These are phyloP conservation scores for Alternaria angustiovoidea DNA, from an alignment of 2,329 filamentous ascomycete genomes.

Conservation along the genomic window DNA sequence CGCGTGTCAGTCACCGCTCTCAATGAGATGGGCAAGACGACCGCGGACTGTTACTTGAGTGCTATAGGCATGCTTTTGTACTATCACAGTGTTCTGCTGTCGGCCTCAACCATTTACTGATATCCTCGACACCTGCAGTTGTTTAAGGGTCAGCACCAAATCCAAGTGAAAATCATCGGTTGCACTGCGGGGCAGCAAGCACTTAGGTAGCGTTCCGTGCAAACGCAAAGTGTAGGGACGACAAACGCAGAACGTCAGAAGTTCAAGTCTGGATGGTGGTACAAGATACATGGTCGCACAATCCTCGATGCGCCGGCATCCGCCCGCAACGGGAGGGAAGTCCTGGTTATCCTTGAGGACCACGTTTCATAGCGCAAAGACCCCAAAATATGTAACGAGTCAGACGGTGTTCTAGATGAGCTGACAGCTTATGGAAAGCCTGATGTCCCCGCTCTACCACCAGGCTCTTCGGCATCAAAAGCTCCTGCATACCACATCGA, in stretches of 20 bases:
- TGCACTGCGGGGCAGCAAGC: conserved; percentile 2
- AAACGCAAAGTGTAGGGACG: conserved; percentile 4
- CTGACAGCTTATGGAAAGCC: conserved; percentile 17
- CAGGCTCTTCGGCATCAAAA: conserved; percentile 13
- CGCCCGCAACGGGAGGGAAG: conserved; percentile 22
- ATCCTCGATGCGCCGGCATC: conserved; percentile 22
- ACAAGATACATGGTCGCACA: conserved; percentile 24
- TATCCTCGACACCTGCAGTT: not conserved
- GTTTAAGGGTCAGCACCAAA: not conserved
- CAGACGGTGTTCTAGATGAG: conserved; percentile 35
- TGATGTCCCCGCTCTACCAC: conserved; percentile 20
- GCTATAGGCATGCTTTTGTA: conserved; percentile 2
- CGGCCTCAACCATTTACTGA: not conserved
- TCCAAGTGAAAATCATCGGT: not conserved
- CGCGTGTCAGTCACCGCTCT: conserved; percentile 27
- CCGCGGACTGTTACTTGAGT: conserved; percentile 3
- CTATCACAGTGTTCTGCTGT: not conserved
- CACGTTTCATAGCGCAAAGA: conserved; percentile 25
- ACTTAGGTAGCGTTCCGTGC: not conserved
- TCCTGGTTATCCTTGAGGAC: conserved; percentile 19
- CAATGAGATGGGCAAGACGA: not conserved
- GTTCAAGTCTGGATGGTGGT: conserved; percentile 20
- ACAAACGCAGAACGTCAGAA: conserved; percentile 14
- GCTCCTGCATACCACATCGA: conserved; percentile 2
- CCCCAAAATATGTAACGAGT: conserved; percentile 28